These are phyloP conservation scores for Cryptosporidium bovis DNA, from an alignment of 169 alveolate genomes.

Conservation along the genomic window DNA sequence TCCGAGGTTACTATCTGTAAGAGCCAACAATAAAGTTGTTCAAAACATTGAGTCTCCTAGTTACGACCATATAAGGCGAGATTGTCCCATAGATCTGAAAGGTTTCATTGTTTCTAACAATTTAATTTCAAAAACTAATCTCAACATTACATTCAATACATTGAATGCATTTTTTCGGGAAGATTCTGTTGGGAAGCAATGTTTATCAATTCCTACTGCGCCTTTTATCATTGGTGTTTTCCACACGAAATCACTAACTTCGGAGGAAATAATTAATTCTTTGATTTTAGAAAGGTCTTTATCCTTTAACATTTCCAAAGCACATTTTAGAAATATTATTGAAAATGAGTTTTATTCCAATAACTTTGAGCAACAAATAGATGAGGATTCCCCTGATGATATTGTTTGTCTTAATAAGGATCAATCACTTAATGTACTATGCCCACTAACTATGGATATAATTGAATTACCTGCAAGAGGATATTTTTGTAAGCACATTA, in stretches of 20 bases:
- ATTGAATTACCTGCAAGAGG: conserved; percentile 92
- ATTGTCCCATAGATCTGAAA: conserved; percentile 49
- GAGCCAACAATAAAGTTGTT: conserved; percentile 13
- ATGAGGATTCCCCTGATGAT: conserved; percentile 53
- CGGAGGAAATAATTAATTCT: conserved; percentile 9
- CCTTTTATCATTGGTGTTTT: conserved; percentile 69
- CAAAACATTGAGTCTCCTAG: conserved; percentile 72
- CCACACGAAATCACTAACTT: conserved; percentile 13
- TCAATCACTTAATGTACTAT: conserved; percentile 46
- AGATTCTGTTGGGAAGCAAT: background rate
- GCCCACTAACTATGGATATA: conserved; percentile 76
- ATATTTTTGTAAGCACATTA: conserved; percentile 87
- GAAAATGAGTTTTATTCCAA: conserved; percentile 1
- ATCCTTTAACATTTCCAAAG: conserved; percentile 20
- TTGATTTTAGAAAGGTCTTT: conserved; percentile 25
- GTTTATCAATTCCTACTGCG: conserved; percentile 62
- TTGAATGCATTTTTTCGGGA: conserved; percentile 27
- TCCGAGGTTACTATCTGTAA: conserved; percentile 41
- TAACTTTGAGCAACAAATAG: background rate
- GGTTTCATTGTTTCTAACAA: conserved; percentile 11
- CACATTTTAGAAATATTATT: conserved; percentile 22
- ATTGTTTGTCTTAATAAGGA: conserved; percentile 53
- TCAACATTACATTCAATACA: conserved; percentile 58
- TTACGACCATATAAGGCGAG: conserved; percentile 67
- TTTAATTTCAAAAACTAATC: background rate